Conservation (phyloP, 2,329 filamentous ascomycete genomes). For the Neoascochyta sp. region DNA sequence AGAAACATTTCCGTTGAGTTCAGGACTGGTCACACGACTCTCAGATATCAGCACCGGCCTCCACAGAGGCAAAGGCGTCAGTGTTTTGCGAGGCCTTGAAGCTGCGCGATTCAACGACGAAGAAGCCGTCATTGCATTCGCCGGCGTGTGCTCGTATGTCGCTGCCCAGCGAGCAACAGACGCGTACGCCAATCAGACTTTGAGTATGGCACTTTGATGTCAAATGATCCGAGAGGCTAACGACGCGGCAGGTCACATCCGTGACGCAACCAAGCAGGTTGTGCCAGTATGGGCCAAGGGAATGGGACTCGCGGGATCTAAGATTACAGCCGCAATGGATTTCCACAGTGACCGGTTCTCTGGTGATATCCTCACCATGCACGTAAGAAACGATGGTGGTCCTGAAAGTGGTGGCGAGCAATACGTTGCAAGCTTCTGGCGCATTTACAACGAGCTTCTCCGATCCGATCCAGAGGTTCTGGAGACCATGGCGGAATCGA, state of each 20-base stretch:
- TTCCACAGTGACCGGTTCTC: slow-evolving; percentile 39
- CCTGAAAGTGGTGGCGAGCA: slow-evolving; percentile 31
- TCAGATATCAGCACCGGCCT: slow-evolving; percentile 25
- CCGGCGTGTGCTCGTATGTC: slow-evolving; percentile 31
- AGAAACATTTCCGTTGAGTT: slow-evolving; percentile 24
- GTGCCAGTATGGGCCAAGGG: slow-evolving; percentile 32
- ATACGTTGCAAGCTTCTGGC: slow-evolving; percentile 31
- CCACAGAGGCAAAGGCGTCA: slow-evolving; percentile 28
- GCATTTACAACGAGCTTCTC: slow-evolving; percentile 37
- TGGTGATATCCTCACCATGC: slow-evolving; percentile 35
- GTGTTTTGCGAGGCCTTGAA: slow-evolving; percentile 33
- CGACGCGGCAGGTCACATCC: slow-evolving; percentile 26
- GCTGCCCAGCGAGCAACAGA: slow-evolving; percentile 33
- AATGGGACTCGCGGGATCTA: slow-evolving; percentile 38
- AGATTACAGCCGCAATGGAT: slow-evolving; percentile 37
- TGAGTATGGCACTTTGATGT: slow-evolving; percentile 22
- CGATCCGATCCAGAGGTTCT: slow-evolving; percentile 30
- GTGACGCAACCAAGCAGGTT: slow-evolving; percentile 34
- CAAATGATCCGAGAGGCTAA: background rate
- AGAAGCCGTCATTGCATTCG: slow-evolving; percentile 37
- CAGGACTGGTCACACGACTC: slow-evolving; percentile 23
- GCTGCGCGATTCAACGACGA: slow-evolving; percentile 35
- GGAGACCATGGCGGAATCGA: slow-evolving; percentile 32
- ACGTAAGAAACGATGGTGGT: slow-evolving; percentile 35
- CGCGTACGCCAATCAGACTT: slow-evolving; percentile 38